These are phyloP conservation scores for Elsinoe australis DNA, from an alignment of 2,329 filamentous ascomycete genomes.

Conservation along the genomic window DNA sequence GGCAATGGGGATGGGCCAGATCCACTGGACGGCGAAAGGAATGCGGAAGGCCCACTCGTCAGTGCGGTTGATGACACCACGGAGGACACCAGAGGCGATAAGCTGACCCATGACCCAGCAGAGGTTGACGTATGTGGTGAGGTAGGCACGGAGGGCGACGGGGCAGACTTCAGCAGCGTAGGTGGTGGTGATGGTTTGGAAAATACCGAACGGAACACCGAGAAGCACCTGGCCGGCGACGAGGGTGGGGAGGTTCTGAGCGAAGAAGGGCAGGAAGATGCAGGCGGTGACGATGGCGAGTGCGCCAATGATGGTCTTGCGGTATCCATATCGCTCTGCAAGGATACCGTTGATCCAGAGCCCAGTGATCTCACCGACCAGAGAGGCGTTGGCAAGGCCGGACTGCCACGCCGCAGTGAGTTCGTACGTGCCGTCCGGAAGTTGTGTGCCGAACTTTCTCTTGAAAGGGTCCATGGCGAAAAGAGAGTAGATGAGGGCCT, in stretches of 20 bases:
- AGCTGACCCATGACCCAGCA: conserved; percentile 57
- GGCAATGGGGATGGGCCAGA: conserved; percentile 34
- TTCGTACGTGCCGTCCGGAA: conserved; percentile 36
- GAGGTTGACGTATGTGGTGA: conserved; percentile 54
- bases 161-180: conserved; percentile 63
- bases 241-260: conserved; percentile 28
- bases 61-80: conserved; percentile 22
- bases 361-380: conserved; percentile 58
- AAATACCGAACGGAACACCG: conserved; percentile 22
- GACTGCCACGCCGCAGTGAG: conserved; percentile 52
- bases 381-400: conserved; percentile 49
- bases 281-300: conserved; percentile 49
- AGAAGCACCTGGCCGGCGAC: conserved; percentile 24
- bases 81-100: conserved; percentile 36
- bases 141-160: conserved; percentile 49
- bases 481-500: conserved; percentile 31
- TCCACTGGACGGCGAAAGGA: conserved; percentile 44
- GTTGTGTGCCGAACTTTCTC: conserved; percentile 36
- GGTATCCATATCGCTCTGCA: conserved; percentile 43
- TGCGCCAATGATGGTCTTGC: conserved; percentile 52
- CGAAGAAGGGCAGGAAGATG: conserved; percentile 43
- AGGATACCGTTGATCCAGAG: conserved; percentile 58
- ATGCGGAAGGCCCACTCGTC: conserved; percentile 23
- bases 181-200: conserved; percentile 39
- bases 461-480: conserved; percentile 30